A percentile compares a stretch with the other conserved stretches of the same genome.
Conservation (phyloP, 768 basidiomycete species). For the Leccinellum luteum region DNA sequence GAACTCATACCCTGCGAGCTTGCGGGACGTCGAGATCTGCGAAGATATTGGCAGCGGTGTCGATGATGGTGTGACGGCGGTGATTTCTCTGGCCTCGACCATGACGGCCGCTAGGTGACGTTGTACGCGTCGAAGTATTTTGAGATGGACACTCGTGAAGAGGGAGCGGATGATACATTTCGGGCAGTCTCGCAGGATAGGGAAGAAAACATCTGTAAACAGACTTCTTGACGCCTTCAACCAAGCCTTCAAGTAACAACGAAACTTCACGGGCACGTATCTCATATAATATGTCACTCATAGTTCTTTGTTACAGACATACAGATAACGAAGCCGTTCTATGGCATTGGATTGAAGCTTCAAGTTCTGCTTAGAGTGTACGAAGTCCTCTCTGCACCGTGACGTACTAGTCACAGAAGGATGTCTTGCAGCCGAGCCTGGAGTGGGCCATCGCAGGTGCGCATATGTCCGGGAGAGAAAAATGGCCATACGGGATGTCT, state of each 20-base stretch:
- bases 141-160: neutral
- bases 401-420: too few species aligned
- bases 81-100: neutral
- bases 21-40: constrained; percentile 24
- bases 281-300: neutral
- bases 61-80: neutral
- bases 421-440: too few species aligned
- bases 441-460: too few species aligned
- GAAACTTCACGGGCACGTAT: too few species aligned
- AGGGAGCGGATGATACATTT: neutral
- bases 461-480: neutral
- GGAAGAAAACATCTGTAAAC: neutral
- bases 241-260: too few species aligned
- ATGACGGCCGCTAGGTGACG: neutral
- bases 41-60: neutral
- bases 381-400: too few species aligned
- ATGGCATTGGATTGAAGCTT: neutral
- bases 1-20: constrained; percentile 78
- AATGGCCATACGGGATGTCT: neutral
- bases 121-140: neutral
- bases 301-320: neutral
- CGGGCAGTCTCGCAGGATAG: neutral
- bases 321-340: neutral
- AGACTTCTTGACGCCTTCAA: too few species aligned
- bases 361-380: neutral